Conservation (phyloP, 139 green algal species). For the Raphidocelis subcapitata region DNA sequence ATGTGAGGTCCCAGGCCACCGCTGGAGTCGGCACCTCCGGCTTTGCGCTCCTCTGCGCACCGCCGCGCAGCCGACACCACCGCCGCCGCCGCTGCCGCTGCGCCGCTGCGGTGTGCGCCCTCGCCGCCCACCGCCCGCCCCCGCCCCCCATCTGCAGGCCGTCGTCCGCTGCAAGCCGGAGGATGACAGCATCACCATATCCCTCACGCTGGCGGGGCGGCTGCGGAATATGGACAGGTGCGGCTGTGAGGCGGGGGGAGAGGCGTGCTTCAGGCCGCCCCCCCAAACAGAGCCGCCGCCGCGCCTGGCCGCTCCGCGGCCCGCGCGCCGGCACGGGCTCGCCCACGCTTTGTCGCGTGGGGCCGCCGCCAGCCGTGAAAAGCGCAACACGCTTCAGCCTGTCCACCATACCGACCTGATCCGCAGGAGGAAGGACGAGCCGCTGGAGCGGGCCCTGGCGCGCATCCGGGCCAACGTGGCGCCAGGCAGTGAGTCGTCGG, state of each 20-base stretch:
- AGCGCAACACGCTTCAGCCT: neutral
- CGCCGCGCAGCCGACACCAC: too few species aligned
- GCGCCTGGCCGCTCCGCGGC: neutral
- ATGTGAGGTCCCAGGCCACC: too few species aligned
- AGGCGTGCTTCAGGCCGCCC: neutral
- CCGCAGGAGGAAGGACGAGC: constrained; percentile 62
- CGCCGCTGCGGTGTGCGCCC: too few species aligned
- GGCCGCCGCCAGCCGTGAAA: too few species aligned
- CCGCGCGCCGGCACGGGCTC: neutral
- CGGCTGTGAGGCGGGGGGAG: neutral
- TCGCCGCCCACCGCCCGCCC: too few species aligned
- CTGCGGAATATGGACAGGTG: constrained; percentile 63
- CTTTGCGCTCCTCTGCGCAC: too few species aligned
- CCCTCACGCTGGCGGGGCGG: constrained; percentile 39
- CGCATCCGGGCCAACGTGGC: constrained; percentile 56
- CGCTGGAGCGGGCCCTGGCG: constrained; percentile 62
- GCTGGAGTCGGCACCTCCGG: too few species aligned
- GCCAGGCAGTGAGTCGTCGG: constrained; percentile 33
- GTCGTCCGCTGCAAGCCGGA: too few species aligned
- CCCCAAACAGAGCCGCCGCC: neutral
- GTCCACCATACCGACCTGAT: too few species aligned
- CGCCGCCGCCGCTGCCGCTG: too few species aligned
- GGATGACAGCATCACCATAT: too few species aligned
- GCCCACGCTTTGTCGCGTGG: neutral
- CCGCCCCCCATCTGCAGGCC: too few species aligned